Evolutionary conservation across 495 filamentous ascomycete species (phyloP).

Genomic region (Melanomma pulvis-pyrius): DNA sequence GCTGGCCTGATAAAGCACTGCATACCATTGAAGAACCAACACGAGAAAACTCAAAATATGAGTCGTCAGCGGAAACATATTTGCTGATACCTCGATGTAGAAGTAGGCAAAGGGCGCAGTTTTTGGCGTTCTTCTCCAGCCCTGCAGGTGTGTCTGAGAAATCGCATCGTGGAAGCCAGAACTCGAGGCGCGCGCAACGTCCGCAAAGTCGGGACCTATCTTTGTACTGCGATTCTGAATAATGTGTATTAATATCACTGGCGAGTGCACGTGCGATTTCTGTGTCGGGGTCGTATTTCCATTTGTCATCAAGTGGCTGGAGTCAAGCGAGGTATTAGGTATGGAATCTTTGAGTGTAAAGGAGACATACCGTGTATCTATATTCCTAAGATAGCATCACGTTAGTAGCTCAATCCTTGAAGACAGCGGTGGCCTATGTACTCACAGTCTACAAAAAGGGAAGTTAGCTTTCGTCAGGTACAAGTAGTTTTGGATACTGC

Average conservation of each 20-base stretch:
- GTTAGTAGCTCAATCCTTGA: too few relatives aligned
- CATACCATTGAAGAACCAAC: background rate
- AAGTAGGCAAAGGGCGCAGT: background rate
- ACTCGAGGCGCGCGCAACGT: background rate
- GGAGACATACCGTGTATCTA: too few relatives aligned
- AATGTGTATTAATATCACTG: background rate
- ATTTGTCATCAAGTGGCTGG: conserved; percentile 3
- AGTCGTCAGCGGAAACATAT: background rate
- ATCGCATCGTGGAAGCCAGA: background rate
- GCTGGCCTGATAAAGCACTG: background rate
- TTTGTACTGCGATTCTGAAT: too few relatives aligned
- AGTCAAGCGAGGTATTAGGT: too few relatives aligned
- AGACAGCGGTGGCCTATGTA: too few relatives aligned
- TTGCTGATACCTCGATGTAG: background rate
- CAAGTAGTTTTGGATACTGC: too few relatives aligned
- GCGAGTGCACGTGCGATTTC: background rate
- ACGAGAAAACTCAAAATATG: background rate
- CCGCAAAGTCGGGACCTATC: background rate
- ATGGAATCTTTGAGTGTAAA: too few relatives aligned
- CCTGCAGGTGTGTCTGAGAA: conserved; percentile 4
- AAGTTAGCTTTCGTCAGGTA: too few relatives aligned
- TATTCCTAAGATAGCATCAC: too few relatives aligned
- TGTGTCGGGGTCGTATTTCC: conserved; percentile 8
- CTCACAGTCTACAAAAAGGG: too few relatives aligned
- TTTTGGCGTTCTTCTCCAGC: background rate